Conservation (phyloP, 2,329 filamentous ascomycete genomes). For the Penicillium thymicola region DNA sequence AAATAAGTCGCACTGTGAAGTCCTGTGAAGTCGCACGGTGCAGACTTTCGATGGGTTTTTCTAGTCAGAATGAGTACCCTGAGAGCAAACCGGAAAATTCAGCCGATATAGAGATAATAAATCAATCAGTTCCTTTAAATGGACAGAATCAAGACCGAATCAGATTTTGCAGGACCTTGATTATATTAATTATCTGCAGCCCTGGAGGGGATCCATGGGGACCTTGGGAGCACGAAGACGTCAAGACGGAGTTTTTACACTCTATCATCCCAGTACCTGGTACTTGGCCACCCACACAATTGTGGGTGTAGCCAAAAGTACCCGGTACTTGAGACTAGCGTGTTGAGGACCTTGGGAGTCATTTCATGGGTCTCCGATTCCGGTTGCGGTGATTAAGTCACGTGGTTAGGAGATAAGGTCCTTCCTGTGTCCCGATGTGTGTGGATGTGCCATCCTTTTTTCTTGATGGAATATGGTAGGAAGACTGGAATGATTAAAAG, state of each 20-base stretch:
- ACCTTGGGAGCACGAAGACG: constrained; percentile 32
- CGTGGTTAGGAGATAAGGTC: constrained; percentile 7
- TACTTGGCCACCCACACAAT: constrained; percentile 2
- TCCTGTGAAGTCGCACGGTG: background rate
- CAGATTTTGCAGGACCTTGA: constrained; percentile 17
- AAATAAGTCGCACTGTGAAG: background rate
- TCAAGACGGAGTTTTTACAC: constrained; percentile 14
- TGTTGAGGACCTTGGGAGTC: constrained; percentile 35
- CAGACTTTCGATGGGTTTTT: background rate
- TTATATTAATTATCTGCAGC: background rate
- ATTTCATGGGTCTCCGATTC: constrained; percentile 9
- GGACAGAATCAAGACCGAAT: background rate
- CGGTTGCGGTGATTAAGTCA: constrained; percentile 15
- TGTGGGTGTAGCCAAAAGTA: constrained; percentile 5
- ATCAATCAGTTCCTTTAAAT: background rate
- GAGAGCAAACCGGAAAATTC: constrained; percentile 1
- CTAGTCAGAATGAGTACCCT: constrained; percentile 9
- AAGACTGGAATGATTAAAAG: background rate
- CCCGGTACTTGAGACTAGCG: constrained; percentile 9
- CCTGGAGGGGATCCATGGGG: constrained; percentile 22
- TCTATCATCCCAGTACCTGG: constrained; percentile 3
- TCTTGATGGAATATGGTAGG: background rate
- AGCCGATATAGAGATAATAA: constrained; percentile 1
- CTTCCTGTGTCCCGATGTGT: background rate
- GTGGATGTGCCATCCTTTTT: background rate